phyloP scores from a whole-genome alignment of 2,329 filamentous ascomycete species.

The Grosmannia serpens region DNA sequence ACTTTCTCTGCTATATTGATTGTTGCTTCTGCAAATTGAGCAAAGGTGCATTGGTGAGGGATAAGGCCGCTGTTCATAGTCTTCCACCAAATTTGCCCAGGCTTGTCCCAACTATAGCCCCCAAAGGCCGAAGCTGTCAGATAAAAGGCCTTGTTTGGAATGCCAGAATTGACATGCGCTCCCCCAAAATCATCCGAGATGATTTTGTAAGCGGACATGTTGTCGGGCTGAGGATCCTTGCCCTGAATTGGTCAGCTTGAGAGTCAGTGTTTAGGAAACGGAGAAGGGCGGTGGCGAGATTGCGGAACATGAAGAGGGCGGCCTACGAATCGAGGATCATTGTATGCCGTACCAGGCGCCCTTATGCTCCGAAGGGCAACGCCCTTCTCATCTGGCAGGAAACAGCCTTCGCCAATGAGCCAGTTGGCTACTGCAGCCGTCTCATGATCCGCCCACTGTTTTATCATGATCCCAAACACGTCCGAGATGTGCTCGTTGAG shows the following conservation, averaged over 20 bases:
- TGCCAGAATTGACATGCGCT: slow-evolving; percentile 44
- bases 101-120: slow-evolving; percentile 42
- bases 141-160: slow-evolving; percentile 47
- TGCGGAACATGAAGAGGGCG: not conserved
- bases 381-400: slow-evolving; percentile 38
- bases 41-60: slow-evolving; percentile 28
- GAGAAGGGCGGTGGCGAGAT: no score
- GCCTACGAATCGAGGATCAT: slow-evolving; percentile 37
- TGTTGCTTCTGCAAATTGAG: slow-evolving; percentile 37
- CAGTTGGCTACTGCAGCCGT: slow-evolving; percentile 36
- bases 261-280: not conserved
- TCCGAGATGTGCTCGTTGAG: slow-evolving; percentile 47
- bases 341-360: slow-evolving; percentile 38
- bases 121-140: slow-evolving; percentile 34
- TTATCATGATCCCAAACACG: slow-evolving; percentile 45
- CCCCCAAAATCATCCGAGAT: slow-evolving; percentile 37
- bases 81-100: slow-evolving; percentile 41
- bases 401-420: slow-evolving; percentile 42
- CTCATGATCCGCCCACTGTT: slow-evolving; percentile 37
- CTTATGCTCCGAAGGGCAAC: slow-evolving; percentile 43
- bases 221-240: slow-evolving; percentile 39
- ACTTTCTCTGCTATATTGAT: slow-evolving; percentile 31
- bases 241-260: slow-evolving; percentile 20
- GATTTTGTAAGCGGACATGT: slow-evolving; percentile 31
- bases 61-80: slow-evolving; percentile 32